A percentile compares a stretch with the other conserved stretches of the same genome.
These are phyloP conservation scores for Phytophthora aleatoria DNA, from an alignment of 352 stramenopile genomes.

Conservation along the genomic window DNA sequence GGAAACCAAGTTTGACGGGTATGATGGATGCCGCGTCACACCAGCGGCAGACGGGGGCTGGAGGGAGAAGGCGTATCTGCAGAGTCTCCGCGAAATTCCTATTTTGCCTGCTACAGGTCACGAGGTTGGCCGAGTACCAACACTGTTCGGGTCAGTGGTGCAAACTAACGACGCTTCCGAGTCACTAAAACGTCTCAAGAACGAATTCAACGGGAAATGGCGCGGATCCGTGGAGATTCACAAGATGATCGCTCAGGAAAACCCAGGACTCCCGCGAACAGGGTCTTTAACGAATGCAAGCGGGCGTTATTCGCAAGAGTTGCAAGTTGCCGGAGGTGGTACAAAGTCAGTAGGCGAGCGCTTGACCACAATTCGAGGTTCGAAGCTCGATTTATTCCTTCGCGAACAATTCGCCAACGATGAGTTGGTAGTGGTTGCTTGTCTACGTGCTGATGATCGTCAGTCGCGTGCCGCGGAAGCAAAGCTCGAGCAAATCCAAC, in stretches of 20 bases:
- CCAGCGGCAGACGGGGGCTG: constrained; percentile 67
- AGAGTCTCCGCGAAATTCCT: constrained; percentile 71
- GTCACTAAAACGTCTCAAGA: constrained; percentile 51
- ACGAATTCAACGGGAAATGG: constrained; percentile 59
- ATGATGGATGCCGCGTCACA: constrained; percentile 69
- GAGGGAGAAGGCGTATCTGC: constrained; percentile 50
- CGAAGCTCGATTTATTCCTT: constrained; percentile 60
- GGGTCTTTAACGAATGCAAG: constrained; percentile 70
- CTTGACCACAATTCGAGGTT: constrained; percentile 43
- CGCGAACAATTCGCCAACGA: constrained; percentile 38
- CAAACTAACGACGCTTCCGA: constrained; percentile 46
- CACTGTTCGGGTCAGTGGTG: constrained; percentile 52
- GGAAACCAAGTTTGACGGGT: constrained; percentile 76
- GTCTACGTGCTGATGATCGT: constrained; percentile 65
- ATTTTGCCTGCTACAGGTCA: constrained; percentile 60
- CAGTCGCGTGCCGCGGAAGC: constrained; percentile 56
- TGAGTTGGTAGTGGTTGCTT: constrained; percentile 70
- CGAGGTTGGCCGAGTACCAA: constrained; percentile 59
- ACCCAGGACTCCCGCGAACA: constrained; percentile 64
- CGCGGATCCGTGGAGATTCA: constrained; percentile 73
- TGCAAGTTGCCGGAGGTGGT: constrained; percentile 50
- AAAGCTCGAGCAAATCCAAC: constrained; percentile 67
- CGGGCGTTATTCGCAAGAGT: constrained; percentile 73
- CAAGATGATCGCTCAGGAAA: constrained; percentile 52
- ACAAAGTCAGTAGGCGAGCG: constrained; percentile 37